Percentiles rank a stretch among this genome's conserved stretches.
These are phyloP conservation scores for Suhomyces canberraensis DNA, from an alignment of 805 yeast genomes.

Conservation along the genomic window DNA sequence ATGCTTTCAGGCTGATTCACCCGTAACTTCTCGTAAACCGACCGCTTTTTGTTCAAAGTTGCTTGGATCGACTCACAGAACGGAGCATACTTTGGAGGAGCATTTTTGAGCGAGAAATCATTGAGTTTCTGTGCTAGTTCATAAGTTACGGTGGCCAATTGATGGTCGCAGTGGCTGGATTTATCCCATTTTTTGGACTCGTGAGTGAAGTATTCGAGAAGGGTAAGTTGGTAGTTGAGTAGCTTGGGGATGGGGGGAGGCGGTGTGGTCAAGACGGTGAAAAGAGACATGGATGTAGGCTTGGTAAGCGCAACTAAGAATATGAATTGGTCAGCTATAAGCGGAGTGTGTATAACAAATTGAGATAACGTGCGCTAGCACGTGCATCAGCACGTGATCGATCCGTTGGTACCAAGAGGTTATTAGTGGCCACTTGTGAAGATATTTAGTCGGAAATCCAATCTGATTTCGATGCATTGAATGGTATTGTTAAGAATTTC, in stretches of 20 bases:
- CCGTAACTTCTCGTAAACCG: constrained; percentile 6
- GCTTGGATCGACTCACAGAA: constrained; percentile 13
- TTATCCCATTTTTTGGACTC: constrained; percentile 26
- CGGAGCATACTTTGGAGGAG: constrained; percentile 13
- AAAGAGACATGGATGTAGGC: too few relatives aligned
- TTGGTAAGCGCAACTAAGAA: too few relatives aligned
- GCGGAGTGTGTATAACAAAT: too few relatives aligned
- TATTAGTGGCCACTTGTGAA: too few relatives aligned
- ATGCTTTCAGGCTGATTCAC: neutral
- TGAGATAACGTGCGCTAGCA: too few relatives aligned
- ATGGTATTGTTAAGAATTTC: constrained; percentile 75
- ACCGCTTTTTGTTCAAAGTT: constrained; percentile 15
- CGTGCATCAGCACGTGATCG: too few relatives aligned
- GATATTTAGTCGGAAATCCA: too few relatives aligned
- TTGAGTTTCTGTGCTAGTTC: constrained; percentile 12
- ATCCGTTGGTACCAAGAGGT: too few relatives aligned
- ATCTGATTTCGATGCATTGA: constrained; percentile 85
- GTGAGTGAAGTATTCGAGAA: constrained; percentile 33
- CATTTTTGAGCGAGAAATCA: constrained; percentile 5
- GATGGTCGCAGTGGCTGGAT: constrained; percentile 37
- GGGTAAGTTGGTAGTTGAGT: constrained; percentile 25
- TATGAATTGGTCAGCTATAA: too few relatives aligned
- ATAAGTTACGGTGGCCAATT: constrained; percentile 31
- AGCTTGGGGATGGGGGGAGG: constrained; percentile 12
- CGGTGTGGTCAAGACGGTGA: neutral